Evolutionary conservation across 2,329 filamentous ascomycete genomes (phyloP), one percentile per base, ranked within the genome.

Genomic region (Apiospora malaysiana): DNA sequence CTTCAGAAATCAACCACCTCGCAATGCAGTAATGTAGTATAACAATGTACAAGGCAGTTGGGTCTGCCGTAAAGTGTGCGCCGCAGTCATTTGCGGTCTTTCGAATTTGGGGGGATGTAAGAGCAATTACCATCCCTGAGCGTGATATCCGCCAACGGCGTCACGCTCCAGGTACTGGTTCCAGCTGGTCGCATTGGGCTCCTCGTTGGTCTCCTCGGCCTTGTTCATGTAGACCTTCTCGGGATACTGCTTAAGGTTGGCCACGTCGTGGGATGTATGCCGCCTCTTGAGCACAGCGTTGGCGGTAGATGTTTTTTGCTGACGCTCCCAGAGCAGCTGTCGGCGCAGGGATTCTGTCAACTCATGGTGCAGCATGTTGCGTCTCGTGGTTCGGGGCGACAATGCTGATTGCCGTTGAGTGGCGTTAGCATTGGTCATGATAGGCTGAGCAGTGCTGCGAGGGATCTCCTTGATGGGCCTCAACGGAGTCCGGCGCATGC

Each of bases 361-460:
- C 83, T 99, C 96, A 0, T 94, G 97, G 10, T 94, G 92, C 70
- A 99, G 88, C 96, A 99, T 99, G 82, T 98, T 97, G 72, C 95
- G 90, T 68, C 96, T 90, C 0, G 95, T 98, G 0, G 95, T 98
- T 71, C 94, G 90, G 4, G 96, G 96, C 6, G 96, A 98, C 74
- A 97, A 88, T 1, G 94, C 93, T 40, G 91, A 90, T 70, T 93
- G 92, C 74, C 93, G 90, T 66, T 85, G 81, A 49, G 82, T 80
- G 25, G 92, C 88, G 18, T 90, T 91, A 78, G 91, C 89, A 77
- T 91, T 89, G 23, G 65, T 32, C 40, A 46, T 25, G 78, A 97
- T 97, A 40, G 95, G 94, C 81, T 95, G 94, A 0, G 89, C 88
- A 4, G 78, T 80, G 1, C 94, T 91, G 59, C 92, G 88, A 56